Base-by-base conservation (phyloP, 2,329 filamentous ascomycete species). In the Alternaria arborescens region DNA sequence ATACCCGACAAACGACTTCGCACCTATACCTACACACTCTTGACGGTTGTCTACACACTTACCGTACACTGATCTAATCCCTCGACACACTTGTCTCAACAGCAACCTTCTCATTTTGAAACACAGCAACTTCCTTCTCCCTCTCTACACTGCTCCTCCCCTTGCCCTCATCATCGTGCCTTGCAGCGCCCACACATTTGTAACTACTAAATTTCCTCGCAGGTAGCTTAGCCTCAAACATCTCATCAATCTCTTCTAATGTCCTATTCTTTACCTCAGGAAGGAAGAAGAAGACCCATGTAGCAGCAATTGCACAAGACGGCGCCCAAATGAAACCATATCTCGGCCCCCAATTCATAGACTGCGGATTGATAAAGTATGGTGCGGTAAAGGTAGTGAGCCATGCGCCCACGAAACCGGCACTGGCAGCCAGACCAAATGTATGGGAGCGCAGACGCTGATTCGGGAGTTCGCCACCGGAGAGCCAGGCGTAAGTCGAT, bases 261-360 rank as follows among this genome's bases (percentile, higher is more conserved):
- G 81, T 86, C 22, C 82, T 80, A 47, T 80, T 83, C 72, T 86
- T 85, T 52, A 84, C 83, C 68, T 87, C 85, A 0, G 85, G 85
- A 0, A 86, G 72, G 72, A 79, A 86, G 58, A 85, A 79, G 44
- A 73, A 77, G 0, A 76, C 74, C 72, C 71, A 77, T n/a, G 60
- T 63, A 40, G 67, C 76, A 7, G 62, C 68, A 30, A 79, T 60
- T 0, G 73, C 58, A 55, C 76, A 78, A 1, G 71, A 74, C 18
- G 76, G 76, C n/a, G 73, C 80, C 85, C 85, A 88, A 54, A 87
- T 86, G 65, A 84, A 87, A 2, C 85, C 72, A 51, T 87, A 87
- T 60, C 83, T 83, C 0, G 86, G 85, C 0, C 85, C 86, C 85
- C 85, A 88, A 65, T 84, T 82, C 40, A 88, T 72, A 1, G 82